Evolutionary conservation across 768 basidiomycete genomes (phyloP), one percentile per base, ranked within the genome.

Genomic region (Clitopilus passeckerianus): DNA sequence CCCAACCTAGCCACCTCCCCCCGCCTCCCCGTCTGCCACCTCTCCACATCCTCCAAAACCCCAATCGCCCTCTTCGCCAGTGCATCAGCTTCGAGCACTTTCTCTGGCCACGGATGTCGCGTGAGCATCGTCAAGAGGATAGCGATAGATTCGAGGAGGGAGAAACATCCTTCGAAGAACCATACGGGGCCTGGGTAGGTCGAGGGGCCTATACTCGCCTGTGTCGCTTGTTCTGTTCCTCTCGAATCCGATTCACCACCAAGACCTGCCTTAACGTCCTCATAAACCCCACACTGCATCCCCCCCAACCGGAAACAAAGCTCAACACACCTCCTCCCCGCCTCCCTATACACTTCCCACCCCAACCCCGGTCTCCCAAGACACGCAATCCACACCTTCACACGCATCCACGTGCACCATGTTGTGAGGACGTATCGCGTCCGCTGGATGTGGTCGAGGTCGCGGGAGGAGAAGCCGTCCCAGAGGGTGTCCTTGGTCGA

Each of bases 131-230:
- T 76, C 34, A 77, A 69, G 20, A 82, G 74, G 59, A 77, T 76
- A 57, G 83, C 74, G 15, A 77, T 73, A 27, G 77, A 79, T 65
- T 82, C 80, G 61, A 80, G 77, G 10, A 80, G 69, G 7, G 76
- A 74, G 64, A 76, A 74, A 60, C 75, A 79, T 5, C 76, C 77
- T 60, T 74, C 74, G 61, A 78, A 79, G 57, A 72, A 72, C 76
- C 77, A 79, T 59, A 67, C 69, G 60, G 61, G 70, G 18, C 72
- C 75, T 23, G 72, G 70, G 44, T 71, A 69, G 10, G 63, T 57
- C 23, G 64, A 65, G 14, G 12, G 65, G 58, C 23, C 55, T 63
- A 50, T 59, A 63, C 27, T 63, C 57, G 27, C 54, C 64, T 27
- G 69, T 68, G 46, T 63, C 10, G 37, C 12, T 15, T n/a, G 5